Evolutionary conservation across 164 flowering plant genomes (phyloP), one percentile per base, ranked within the genome.

Genomic region (Vitis rotundifolia): DNA sequence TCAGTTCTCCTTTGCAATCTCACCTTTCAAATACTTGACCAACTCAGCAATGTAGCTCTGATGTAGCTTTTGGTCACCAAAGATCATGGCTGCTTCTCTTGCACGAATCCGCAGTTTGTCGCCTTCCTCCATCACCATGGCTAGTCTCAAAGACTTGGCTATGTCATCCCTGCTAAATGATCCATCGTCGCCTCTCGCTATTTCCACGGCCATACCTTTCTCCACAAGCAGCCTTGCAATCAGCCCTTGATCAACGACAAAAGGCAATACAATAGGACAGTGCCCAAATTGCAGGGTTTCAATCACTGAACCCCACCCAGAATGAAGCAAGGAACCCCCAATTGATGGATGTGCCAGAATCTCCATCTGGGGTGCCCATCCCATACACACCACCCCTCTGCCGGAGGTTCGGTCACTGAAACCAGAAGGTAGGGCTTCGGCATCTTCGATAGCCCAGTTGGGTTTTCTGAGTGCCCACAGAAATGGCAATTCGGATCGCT

Each of bases 291-390:
- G 62, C 49, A 86, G 74, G 0, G 77, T 62, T 69, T 82, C 84
- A 1, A 76, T 73, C 0, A 73, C 18, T 16, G 87, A 78, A 1
- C 79, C 67, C 78, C 78, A 80, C 11, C 84, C 84, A 2, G 76
- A 64, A 10, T 82, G 85, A 47, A 59, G 62, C 71, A 82, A 44
- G 28, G 64, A 80, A 5, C 76, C 83, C 9, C 86, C 86, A 55
- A 84, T 70, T 0, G 89, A 61, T 5, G 79, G 70, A 47, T 82
- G 87, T 2, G 68, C 75, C 47, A 84, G 59, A 19, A 86, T 76
- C 37, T 73, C 69, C 69, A 61, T 3, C 55, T 84, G 84, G 0
- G 90, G 80, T 3, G 75, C 85, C 88, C 88, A 86, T 1, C 87
- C 84, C 1, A 65, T 12, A 13, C 22, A 59, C 0, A 84, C 84